A percentile compares a stretch with the other conserved stretches of the same genome.
phyloP scores from a whole-genome alignment of 305 asterid genomes.

The Andrographis paniculata region DNA sequence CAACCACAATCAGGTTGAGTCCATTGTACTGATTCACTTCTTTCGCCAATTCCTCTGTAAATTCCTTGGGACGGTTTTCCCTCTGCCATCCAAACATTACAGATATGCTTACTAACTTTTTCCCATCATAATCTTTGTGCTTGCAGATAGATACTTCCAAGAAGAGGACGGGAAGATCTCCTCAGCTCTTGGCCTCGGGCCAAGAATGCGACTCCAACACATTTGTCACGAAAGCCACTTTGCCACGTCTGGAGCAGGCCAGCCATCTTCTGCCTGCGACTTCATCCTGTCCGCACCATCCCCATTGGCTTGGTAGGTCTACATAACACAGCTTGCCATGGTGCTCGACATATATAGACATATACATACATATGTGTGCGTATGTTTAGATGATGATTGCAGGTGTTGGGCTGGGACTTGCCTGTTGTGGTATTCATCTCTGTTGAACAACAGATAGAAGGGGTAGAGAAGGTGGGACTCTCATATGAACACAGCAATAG shows the following conservation, averaged over 20 bases:
- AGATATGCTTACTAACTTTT: background rate
- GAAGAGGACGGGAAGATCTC: constrained; percentile 52
- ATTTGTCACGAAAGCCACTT: constrained; percentile 61
- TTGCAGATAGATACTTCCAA: constrained; percentile 28
- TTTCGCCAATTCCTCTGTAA: constrained; percentile 40
- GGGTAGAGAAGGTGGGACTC: constrained; percentile 58
- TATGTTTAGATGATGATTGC: too few species aligned
- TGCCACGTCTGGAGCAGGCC: constrained; percentile 52
- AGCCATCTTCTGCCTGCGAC: constrained; percentile 71
- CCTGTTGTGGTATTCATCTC: constrained; percentile 75
- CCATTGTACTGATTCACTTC: constrained; percentile 59
- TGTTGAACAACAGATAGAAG: constrained; percentile 55
- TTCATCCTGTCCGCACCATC: constrained; percentile 71
- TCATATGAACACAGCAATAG: constrained; percentile 69
- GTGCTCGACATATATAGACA: too few species aligned
- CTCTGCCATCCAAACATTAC: constrained; percentile 28
- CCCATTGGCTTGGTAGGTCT: constrained; percentile 63
- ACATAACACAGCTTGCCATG: too few species aligned
- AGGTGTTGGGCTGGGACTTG: too few species aligned
- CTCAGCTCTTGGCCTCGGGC: constrained; percentile 59
- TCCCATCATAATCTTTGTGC: background rate
- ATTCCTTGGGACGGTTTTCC: constrained; percentile 41
- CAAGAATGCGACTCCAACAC: constrained; percentile 45
- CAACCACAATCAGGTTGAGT: constrained; percentile 55
- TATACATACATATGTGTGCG: too few species aligned